Evolutionary conservation across 257 asterid genomes (phyloP).

Genomic region (Nicotiana obtusifolia): DNA sequence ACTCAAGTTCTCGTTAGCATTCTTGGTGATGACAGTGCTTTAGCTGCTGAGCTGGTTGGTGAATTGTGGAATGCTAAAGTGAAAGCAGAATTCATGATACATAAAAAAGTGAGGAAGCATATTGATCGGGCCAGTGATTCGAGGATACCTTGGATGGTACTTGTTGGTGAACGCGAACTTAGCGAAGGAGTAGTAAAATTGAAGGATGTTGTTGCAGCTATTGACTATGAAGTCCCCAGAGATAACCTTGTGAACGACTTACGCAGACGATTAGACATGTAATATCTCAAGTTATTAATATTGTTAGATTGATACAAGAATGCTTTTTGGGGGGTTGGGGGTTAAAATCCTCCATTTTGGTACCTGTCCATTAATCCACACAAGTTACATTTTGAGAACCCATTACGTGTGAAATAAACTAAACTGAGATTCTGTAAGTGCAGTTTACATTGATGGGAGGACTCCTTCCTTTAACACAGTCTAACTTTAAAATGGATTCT

Average conservation of each 20-base stretch:
- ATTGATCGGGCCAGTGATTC: conserved; percentile 56
- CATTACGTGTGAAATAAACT: background rate
- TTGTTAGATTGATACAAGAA: background rate
- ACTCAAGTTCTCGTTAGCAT: conserved; percentile 88
- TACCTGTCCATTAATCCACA: background rate
- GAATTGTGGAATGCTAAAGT: conserved; percentile 73
- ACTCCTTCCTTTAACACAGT: too few species aligned
- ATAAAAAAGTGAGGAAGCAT: conserved; percentile 61
- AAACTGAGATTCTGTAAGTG: background rate
- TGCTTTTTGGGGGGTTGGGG: background rate
- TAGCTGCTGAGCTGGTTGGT: conserved; percentile 62
- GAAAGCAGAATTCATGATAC: conserved; percentile 62
- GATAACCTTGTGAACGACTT: conserved; percentile 51
- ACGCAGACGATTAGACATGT: conserved; percentile 29
- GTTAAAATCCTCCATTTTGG: background rate
- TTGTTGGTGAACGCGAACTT: conserved; percentile 67
- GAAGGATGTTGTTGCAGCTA: conserved; percentile 45
- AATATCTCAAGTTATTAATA: background rate
- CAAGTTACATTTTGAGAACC: background rate
- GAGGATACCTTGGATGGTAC: conserved; percentile 73
- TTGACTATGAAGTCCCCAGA: conserved; percentile 45
- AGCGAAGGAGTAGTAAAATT: conserved; percentile 52
- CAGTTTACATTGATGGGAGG: background rate
- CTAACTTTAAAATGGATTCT: too few species aligned
- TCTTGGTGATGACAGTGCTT: conserved; percentile 59